A percentile compares a stretch with the other conserved stretches of the same genome.
phyloP scores from a whole-genome alignment of 257 asterid species.

The Anisodus tanguticus region DNA sequence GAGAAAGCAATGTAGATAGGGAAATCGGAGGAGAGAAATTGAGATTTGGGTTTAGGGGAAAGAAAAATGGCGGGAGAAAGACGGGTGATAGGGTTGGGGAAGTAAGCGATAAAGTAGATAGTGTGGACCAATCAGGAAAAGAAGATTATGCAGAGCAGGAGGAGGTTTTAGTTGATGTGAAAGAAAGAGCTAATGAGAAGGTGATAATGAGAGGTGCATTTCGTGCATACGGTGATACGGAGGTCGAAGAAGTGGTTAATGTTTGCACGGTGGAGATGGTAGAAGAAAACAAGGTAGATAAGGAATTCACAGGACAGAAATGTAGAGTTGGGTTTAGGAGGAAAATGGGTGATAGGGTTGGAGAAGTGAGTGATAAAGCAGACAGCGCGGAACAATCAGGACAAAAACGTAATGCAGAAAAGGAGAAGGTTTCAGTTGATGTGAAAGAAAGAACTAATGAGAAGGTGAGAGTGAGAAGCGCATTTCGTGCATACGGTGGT shows the following conservation, averaged over 20 bases:
- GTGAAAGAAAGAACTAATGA: constrained; percentile 29
- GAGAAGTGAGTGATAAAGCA: constrained; percentile 14
- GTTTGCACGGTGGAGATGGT: constrained; percentile 25
- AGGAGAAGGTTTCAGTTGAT: constrained; percentile 28
- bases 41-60: constrained; percentile 34
- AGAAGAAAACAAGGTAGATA: neutral
- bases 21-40: constrained; percentile 24
- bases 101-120: constrained; percentile 1
- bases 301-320: constrained; percentile 33
- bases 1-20: constrained; percentile 29
- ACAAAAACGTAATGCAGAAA: neutral
- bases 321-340: constrained; percentile 34
- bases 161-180: constrained; percentile 29
- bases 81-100: constrained; percentile 19
- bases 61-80: neutral
- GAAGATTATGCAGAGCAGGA: neutral
- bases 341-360: constrained; percentile 24
- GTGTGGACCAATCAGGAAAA: neutral
- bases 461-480: constrained; percentile 30
- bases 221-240: constrained; percentile 4
- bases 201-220: constrained; percentile 25
- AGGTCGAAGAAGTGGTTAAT: constrained; percentile 29
- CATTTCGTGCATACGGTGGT: constrained; percentile 16
- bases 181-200: constrained; percentile 29
- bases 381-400: neutral